Evolutionary conservation across 257 asterid genomes (phyloP).

Genomic region (Solanum sitiens): DNA sequence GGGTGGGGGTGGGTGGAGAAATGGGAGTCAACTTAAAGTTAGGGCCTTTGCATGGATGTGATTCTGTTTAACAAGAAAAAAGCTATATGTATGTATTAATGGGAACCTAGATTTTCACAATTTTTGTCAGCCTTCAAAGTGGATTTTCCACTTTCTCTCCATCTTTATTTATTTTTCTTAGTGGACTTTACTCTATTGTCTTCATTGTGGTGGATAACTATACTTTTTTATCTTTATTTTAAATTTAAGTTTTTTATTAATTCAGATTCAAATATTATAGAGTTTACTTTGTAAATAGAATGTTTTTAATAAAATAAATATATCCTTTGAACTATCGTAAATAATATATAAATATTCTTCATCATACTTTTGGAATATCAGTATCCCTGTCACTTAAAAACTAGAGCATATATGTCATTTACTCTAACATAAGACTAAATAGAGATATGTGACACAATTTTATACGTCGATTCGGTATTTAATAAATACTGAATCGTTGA

Average conservation of each 20-base stretch:
- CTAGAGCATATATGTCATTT: too few relatives aligned
- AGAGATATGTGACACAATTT: too few relatives aligned
- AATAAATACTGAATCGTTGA: accelerated
- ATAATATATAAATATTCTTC: too few relatives aligned
- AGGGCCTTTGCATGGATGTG: background rate
- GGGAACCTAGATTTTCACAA: conserved; percentile 2
- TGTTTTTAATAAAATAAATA: too few relatives aligned
- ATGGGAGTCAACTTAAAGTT: conserved; percentile 16
- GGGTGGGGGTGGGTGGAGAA: background rate
- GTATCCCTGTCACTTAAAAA: too few relatives aligned
- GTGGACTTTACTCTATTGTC: conserved; percentile 1
- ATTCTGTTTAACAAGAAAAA: background rate
- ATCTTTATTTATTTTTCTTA: background rate
- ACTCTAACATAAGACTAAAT: too few relatives aligned
- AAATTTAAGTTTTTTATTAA: background rate
- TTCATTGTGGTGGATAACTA: background rate
- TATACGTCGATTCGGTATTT: too few relatives aligned
- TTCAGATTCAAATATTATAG: too few relatives aligned
- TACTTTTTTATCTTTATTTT: too few relatives aligned
- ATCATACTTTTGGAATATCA: too few relatives aligned
- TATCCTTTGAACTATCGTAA: too few relatives aligned
- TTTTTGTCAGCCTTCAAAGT: background rate
- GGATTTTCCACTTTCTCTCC: background rate
- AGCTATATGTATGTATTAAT: background rate
- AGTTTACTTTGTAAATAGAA: too few relatives aligned